Evolutionary conservation across 306 rosid genomes (phyloP), one percentile per base, ranked within the genome.

Genomic region (Alnus rubra): DNA sequence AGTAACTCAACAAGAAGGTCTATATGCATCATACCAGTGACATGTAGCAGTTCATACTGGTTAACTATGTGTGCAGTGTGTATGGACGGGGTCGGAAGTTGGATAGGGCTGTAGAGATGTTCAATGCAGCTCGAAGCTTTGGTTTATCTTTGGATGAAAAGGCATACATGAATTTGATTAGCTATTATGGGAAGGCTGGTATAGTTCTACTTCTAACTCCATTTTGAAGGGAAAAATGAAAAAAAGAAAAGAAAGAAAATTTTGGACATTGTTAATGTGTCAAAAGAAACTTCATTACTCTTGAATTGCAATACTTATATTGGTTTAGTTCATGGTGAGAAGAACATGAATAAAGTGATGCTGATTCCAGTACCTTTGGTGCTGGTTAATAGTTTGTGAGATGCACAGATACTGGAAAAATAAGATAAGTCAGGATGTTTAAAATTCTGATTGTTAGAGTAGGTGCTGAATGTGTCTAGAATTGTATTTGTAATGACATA

Each of bases 161-260:
- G 83, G 80, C 92, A 50, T 89, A 82, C 84, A 87, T 86, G 91
- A 92, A 94, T 86, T 75, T 94, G 89, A 91, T 94, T 79, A 91
- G 89, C 88, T 88, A 80, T 86, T 94, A 87, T 58, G 98, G 97
- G 78, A 94, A 94, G 80, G 92, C 95, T 80, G 98, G 98, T 94
- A 92, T 47, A 11, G 23, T 62, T 76, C 75, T 70, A 67, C 71
- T 39, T 75, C 72, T 13, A 59, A 64, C 75, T 74, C 15, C 67
- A 45, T 63, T 37, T 28, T 33, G 59, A 68, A 54, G 28, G 44
- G 65, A 59, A 9, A 23, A 0, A 0, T 16, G 8, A 55, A 58
- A 58, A 7, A 9, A n/a, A 55, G 5, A n/a, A 55, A 7, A n/a
- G n/a, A 56, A 56, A 18, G 10, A 37, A 16, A 14, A 15, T 39